phyloP scores from a whole-genome alignment of 2,329 filamentous ascomycete genomes.

The Hypoxylon sp. region DNA sequence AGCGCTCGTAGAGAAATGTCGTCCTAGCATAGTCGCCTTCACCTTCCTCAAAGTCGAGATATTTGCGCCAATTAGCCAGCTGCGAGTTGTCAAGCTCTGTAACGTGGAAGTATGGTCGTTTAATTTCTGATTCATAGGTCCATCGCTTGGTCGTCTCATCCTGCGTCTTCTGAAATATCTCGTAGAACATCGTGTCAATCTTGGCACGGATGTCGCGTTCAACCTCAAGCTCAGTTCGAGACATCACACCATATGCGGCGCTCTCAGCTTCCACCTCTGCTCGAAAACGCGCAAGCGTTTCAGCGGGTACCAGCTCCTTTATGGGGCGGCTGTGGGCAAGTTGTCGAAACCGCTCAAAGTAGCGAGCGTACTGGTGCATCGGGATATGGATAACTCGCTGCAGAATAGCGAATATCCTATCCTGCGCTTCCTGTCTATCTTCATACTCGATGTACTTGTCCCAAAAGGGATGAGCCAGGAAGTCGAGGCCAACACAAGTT shows the following conservation, averaged over 20 bases:
- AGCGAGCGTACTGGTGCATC: conserved; percentile 94
- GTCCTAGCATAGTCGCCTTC: conserved; percentile 82
- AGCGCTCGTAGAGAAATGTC: conserved; percentile 92
- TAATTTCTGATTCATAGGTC: conserved; percentile 95
- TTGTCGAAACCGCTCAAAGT: conserved; percentile 90
- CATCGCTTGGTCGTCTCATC: conserved; percentile 91
- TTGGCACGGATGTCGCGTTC: conserved; percentile 86
- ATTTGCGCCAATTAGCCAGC: conserved; percentile 92
- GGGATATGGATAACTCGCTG: conserved; percentile 88
- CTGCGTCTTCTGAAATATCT: conserved; percentile 84
- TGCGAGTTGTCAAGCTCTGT: conserved; percentile 90
- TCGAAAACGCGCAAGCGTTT: conserved; percentile 76
- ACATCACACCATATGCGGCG: conserved; percentile 62
- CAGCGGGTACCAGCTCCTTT: conserved; percentile 76
- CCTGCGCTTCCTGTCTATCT: conserved; percentile 85
- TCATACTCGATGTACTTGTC: conserved; percentile 99
- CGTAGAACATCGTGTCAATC: conserved; percentile 84
- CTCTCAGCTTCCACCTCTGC: conserved; percentile 78
- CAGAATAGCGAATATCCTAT: conserved; percentile 88
- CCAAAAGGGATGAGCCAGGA: conserved; percentile 96
- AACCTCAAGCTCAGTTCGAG: conserved; percentile 79
- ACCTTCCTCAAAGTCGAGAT: conserved; percentile 93
- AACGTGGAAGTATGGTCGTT: conserved; percentile 96
- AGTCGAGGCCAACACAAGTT: conserved; percentile 88
- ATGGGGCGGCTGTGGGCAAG: conserved; percentile 81